These are phyloP conservation scores for Candida endomychidarum DNA, from an alignment of 805 yeast species.

Conservation along the genomic window DNA sequence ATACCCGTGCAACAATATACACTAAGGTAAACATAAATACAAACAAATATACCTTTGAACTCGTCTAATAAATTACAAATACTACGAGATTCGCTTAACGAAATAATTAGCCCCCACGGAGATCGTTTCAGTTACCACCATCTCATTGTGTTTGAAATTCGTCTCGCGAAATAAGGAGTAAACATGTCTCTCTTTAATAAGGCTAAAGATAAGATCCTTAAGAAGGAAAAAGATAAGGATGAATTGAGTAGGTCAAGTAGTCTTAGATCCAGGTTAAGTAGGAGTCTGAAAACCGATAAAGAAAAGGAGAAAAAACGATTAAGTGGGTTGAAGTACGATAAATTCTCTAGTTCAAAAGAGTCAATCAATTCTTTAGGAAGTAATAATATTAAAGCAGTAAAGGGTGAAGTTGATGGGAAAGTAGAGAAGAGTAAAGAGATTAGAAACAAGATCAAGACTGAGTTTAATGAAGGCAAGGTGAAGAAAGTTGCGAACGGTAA, in stretches of 20 bases:
- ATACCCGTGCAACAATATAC: too few species aligned
- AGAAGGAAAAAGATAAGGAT: conserved; percentile 9
- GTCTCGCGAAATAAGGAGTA: conserved; percentile 7
- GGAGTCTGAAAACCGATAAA: conserved; percentile 5
- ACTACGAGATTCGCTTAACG: too few species aligned
- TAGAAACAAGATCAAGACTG: not conserved
- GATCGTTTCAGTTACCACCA: too few species aligned
- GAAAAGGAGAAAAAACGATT: conserved; percentile 17
- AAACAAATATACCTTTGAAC: too few species aligned
- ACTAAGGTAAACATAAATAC: not conserved
- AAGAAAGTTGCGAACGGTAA: not conserved
- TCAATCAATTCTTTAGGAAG: conserved; percentile 6
- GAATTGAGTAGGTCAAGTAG: conserved; percentile 9
- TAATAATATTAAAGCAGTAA: not conserved
- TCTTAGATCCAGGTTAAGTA: conserved; percentile 8
- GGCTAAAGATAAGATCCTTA: conserved; percentile 15
- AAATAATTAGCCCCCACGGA: too few species aligned
- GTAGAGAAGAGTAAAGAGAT: not conserved
- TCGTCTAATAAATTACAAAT: too few species aligned
- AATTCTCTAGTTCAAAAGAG: conserved; percentile 8
- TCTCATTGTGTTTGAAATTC: conserved; percentile 1
- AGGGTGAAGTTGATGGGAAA: not conserved
- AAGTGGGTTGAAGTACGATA: conserved; percentile 16
- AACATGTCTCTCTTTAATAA: conserved; percentile 13
- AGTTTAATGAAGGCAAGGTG: conserved; percentile 4